Conservation (phyloP, 2,329 filamentous ascomycete species). For the Aspergillus awamori region DNA sequence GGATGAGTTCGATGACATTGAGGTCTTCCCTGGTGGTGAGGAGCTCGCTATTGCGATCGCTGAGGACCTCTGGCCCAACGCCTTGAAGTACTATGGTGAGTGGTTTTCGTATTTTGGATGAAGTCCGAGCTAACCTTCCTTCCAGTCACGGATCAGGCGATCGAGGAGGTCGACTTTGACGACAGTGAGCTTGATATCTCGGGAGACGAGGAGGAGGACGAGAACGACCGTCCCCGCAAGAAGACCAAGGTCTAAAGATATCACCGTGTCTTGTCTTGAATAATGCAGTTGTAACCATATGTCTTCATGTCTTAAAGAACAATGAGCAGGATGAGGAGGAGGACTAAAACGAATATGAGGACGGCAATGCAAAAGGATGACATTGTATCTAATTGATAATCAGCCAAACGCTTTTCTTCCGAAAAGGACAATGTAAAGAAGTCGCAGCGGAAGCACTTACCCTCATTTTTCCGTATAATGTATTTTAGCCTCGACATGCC, state of each 20-base stretch:
- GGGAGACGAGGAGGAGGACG: slow-evolving; percentile 56
- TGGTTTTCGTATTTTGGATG: slow-evolving; percentile 26
- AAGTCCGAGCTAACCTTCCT: slow-evolving; percentile 40
- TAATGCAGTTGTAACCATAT: slow-evolving; percentile 24
- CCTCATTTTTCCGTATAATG: slow-evolving; percentile 88
- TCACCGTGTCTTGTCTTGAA: slow-evolving; percentile 11
- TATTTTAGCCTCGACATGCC: slow-evolving; percentile 84
- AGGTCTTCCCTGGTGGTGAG: slow-evolving; percentile 87
- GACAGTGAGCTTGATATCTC: slow-evolving; percentile 61
- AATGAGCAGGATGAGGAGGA: slow-evolving; percentile 79
- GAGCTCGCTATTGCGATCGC: slow-evolving; percentile 77
- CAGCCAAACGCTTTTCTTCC: slow-evolving; percentile 23
- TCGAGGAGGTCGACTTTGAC: slow-evolving; percentile 70
- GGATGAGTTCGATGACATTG: slow-evolving; percentile 68
- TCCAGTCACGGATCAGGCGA: slow-evolving; percentile 64
- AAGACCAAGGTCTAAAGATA: slow-evolving; percentile 40
- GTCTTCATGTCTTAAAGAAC: slow-evolving; percentile 53
- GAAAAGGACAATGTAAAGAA: slow-evolving; percentile 21
- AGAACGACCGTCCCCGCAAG: slow-evolving; percentile 51
- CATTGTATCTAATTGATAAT: slow-evolving; percentile 57
- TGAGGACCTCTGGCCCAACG: slow-evolving; percentile 86
- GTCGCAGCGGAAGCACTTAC: slow-evolving; percentile 51
- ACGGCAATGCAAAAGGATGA: slow-evolving; percentile 91
- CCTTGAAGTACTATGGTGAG: slow-evolving; percentile 89
- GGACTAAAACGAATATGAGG: slow-evolving; percentile 83